These are phyloP conservation scores for Colletotrichum aenigma DNA, from an alignment of 2,329 filamentous ascomycete species.

Conservation along the genomic window DNA sequence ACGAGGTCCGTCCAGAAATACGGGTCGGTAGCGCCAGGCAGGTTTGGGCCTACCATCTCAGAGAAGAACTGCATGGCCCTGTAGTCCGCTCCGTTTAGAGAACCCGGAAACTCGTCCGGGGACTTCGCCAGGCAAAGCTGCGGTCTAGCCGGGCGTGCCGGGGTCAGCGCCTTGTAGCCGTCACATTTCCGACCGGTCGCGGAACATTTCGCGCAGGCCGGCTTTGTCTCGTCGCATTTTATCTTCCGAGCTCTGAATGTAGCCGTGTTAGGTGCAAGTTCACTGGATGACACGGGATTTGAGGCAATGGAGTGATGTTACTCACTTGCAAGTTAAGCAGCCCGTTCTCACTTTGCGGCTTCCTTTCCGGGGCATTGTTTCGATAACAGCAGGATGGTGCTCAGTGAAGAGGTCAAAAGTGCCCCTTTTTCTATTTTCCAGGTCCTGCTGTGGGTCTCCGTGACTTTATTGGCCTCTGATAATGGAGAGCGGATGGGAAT, in stretches of 20 bases:
- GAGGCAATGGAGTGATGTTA: conserved; percentile 16
- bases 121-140: not conserved
- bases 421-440: not conserved
- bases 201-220: conserved; percentile 55
- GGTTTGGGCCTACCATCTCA: conserved; percentile 4
- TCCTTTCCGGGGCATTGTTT: conserved; percentile 36
- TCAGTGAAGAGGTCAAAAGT: not conserved
- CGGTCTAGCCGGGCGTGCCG: conserved; percentile 21
- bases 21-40: conserved; percentile 11
- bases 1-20: conserved; percentile 50
- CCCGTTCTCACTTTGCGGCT: conserved; percentile 51
- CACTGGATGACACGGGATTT: not conserved
- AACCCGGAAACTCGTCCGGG: not conserved
- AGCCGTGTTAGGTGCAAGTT: not conserved
- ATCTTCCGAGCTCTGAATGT: conserved; percentile 52
- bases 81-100: not conserved
- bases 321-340: conserved; percentile 60
- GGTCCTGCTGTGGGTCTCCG: not conserved
- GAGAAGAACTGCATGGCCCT: conserved; percentile 18
- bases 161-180: conserved; percentile 44
- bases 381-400: not conserved
- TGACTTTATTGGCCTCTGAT: not conserved
- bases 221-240: conserved; percentile 61
- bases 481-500: not conserved
- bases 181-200: conserved; percentile 62